Percentiles rank a stretch among this genome's conserved stretches.
Evolutionary conservation across 1,139 yeast species (phyloP).

Genomic region (Pichia sp.): DNA sequence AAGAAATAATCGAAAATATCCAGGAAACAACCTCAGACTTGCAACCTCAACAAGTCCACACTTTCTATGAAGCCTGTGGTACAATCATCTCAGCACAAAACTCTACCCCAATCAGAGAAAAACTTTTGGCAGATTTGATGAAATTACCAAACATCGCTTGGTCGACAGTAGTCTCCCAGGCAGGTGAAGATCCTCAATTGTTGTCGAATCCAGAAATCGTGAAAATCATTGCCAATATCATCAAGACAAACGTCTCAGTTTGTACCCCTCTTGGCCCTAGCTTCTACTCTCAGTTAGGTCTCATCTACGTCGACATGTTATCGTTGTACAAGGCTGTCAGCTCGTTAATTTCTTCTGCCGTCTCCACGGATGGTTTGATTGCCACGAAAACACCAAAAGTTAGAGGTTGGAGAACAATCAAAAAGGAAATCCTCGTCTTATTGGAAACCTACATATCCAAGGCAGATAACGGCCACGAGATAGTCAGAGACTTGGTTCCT

Average conservation of each 20-base stretch:
- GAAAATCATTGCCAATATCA: slow-evolving; percentile 86
- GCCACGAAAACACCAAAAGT: slow-evolving; percentile 96
- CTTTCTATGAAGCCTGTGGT: slow-evolving; percentile 97
- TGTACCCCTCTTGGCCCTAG: slow-evolving; percentile 92
- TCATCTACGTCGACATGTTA: slow-evolving; percentile 85
- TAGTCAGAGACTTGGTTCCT: slow-evolving; percentile 77
- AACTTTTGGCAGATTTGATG: slow-evolving; percentile 77
- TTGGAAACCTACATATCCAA: slow-evolving; percentile 84
- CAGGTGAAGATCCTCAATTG: slow-evolving; percentile 83
- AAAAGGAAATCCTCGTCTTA: slow-evolving; percentile 87
- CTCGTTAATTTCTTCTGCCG: slow-evolving; percentile 77
- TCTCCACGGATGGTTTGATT: slow-evolving; percentile 73
- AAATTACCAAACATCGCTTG: slow-evolving; percentile 90
- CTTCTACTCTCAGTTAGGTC: slow-evolving; percentile 82
- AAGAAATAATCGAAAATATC: slow-evolving; percentile 79
- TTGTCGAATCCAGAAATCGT: slow-evolving; percentile 83
- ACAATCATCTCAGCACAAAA: slow-evolving; percentile 84
- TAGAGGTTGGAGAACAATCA: slow-evolving; percentile 91
- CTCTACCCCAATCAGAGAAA: slow-evolving; percentile 59
- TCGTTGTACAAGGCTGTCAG: slow-evolving; percentile 87
- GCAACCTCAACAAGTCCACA: slow-evolving; percentile 96
- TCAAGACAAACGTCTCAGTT: slow-evolving; percentile 91
- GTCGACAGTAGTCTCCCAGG: slow-evolving; percentile 82
- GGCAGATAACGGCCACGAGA: slow-evolving; percentile 82
- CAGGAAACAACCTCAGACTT: slow-evolving; percentile 86